Base-by-base conservation (phyloP, 2,329 filamentous ascomycete genomes). In the Periconia digitata region DNA sequence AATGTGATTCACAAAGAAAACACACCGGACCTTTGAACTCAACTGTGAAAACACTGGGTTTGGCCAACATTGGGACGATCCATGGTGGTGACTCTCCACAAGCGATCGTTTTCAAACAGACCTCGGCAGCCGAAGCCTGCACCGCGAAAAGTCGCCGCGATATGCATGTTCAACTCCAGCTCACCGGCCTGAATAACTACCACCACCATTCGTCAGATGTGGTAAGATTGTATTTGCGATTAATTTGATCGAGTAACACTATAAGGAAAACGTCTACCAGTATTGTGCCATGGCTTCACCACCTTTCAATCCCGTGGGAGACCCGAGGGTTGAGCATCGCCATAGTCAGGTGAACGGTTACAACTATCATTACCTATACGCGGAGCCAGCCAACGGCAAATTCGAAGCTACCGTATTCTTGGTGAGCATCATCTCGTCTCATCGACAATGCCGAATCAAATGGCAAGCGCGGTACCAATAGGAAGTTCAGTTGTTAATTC, bases 311-410 rank as follows among this genome's bases (percentile, higher is more conserved):
- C 76, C 78, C 17, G 79, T 79, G 35, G 79, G 81, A 52, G 89
- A 92, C 74, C 64, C 83, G 27, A 81, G 89, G 53, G 79, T 90
- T 60, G 75, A 84, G 61, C 80, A 85, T 66, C 79, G 82, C 60
- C 84, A 79, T 46, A 80, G 83, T 36, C 73, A 76, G 44, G 75
- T 92, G 49, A 85, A 87, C 57, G 86, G 85, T 56, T 80, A 82
- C 60, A 89, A 77, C 27, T 95, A 94, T 74, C 82, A 80, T 41
- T 85, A 84, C 58, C 69, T 84, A 23, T 74, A 79, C 53, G 79
- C 75, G 35, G 69, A 73, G 38, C 79, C 80, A 1, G 51, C 58
- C 43, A 64, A 62, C 58, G 72, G 61, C 40, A 65, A 71, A n/a
- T 75, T 72, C 55, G 76, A 70, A 52, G 76, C 74, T 22, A 83